Evolutionary conservation across 2,329 filamentous ascomycete genomes (phyloP), one percentile per base, ranked within the genome.

Genomic region (Aspergillus pseudoterreus): DNA sequence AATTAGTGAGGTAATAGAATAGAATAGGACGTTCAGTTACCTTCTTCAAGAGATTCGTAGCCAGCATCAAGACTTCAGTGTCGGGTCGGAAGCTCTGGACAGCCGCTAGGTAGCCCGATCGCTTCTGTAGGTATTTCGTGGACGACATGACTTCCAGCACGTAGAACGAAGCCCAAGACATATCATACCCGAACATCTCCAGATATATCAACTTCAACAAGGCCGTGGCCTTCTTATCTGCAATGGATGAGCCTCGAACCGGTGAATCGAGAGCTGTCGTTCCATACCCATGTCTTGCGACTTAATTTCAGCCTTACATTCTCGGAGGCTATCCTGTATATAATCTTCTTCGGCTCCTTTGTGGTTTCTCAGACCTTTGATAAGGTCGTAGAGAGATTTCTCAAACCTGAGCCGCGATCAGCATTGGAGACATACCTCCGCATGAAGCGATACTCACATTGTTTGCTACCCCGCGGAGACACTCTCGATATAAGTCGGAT

Each of bases 61-160:
- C 94, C 63, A 99, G 77, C 91, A 99, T 96, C 66, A 99, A 77
- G 47, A 99, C 94, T 68, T 99, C 94, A 2, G 94, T 99, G 64
- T 97, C 92, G 2, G 92, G 82, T 19, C 92, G 84, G 72, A 96
- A 99, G 77, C 88, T 97, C 78, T 99, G 94, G 27, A 96, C 91
- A 8, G 94, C 94, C 12, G 88, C 92, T 17, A 99, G 79, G 70
- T 99, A 99, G 52, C 92, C 94, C 42, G 96, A 90, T 58, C 92
- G 83, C 75, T 99, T 99, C 73, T 96, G 92, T 60, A 91, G 82
- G 71, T 95, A 95, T 70, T 96, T 97, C 44, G 87, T 80, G 36
- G 90, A 95, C 35, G 92, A 95, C 94, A 99, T 99, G 74, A 99
- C 94, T 75, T 99, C 94, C 44, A 99, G 85, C 47, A 97, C 92